Percentiles rank a stretch among this genome's conserved stretches.
These are phyloP conservation scores for Sporisorium exsertum DNA, from an alignment of 1,284 basidiomycete species.

Conservation along the genomic window DNA sequence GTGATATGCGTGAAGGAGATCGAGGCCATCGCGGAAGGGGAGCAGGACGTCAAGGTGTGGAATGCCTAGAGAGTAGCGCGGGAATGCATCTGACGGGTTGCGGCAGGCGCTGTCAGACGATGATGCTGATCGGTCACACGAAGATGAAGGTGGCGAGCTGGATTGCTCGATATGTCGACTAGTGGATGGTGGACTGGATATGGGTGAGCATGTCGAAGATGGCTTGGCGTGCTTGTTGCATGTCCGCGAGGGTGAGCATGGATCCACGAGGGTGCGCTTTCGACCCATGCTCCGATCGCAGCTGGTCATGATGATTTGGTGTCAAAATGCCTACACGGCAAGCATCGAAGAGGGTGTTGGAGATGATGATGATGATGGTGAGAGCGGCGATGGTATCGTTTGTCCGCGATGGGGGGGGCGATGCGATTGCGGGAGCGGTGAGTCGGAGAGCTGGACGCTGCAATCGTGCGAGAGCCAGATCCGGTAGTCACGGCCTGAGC, in stretches of 20 bases:
- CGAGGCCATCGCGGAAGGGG: slow-evolving; percentile 27
- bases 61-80: slow-evolving; percentile 25
- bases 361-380: not conserved
- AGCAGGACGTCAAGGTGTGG: slow-evolving; percentile 32
- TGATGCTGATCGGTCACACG: not conserved
- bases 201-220: slow-evolving; percentile 4
- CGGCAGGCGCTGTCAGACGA: not conserved
- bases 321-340: not conserved
- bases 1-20: slow-evolving; percentile 29
- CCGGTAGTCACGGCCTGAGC: not conserved
- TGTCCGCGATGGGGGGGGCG: not conserved
- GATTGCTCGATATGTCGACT: not conserved
- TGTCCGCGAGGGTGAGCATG: slow-evolving; percentile 14
- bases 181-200: not conserved
- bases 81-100: slow-evolving; percentile 16
- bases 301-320: slow-evolving; percentile 4
- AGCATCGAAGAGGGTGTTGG: slow-evolving; percentile 13
- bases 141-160: not conserved
- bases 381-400: not conserved
- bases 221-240: slow-evolving; percentile 6
- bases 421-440: not conserved
- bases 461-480: not conserved
- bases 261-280: slow-evolving; percentile 17
- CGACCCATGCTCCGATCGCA: slow-evolving; percentile 11
- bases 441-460: not conserved